A percentile compares a stretch with the other conserved stretches of the same genome.
Conservation (phyloP, 306 rosid genomes). For the Oxytropis ochrocephala region DNA sequence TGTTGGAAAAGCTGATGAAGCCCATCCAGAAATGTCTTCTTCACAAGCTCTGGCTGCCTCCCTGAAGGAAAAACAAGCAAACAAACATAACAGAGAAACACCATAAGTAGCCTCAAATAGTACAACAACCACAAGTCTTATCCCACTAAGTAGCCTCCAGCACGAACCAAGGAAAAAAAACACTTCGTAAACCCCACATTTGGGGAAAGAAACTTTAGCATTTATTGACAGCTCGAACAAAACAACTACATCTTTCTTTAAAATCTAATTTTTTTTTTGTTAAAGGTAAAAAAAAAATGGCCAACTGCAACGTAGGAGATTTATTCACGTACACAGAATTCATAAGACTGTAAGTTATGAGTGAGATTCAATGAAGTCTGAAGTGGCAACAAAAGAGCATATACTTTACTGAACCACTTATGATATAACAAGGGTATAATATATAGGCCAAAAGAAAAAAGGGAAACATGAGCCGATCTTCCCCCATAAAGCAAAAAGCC, state of each 20-base stretch:
- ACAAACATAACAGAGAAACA: background rate
- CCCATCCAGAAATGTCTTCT: constrained; percentile 75
- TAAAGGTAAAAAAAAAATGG: background rate
- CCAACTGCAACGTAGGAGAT: constrained; percentile 9
- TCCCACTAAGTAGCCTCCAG: constrained; percentile 21
- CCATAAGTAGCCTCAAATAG: constrained; percentile 17
- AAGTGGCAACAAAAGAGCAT: background rate
- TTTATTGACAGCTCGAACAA: background rate
- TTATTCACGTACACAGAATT: background rate
- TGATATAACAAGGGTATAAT: background rate
- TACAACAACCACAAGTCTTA: too few relatives aligned
- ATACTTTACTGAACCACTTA: background rate
- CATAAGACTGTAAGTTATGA: background rate
- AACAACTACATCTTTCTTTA: background rate
- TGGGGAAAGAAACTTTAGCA: background rate
- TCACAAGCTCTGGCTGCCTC: constrained; percentile 62
- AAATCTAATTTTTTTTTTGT: background rate
- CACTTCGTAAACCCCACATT: background rate
- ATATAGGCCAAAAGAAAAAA: background rate
- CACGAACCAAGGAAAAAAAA: constrained; percentile 1
- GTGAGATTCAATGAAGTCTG: background rate
- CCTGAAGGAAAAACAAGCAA: constrained; percentile 32
- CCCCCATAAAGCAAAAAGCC: background rate
- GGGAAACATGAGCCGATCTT: background rate
- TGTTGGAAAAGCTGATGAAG: constrained; percentile 64